Percentiles rank a stretch among this genome's conserved stretches.
phyloP scores from a whole-genome alignment of 371 early-diverging fungal species.

The Syncephalastrum sp. region DNA sequence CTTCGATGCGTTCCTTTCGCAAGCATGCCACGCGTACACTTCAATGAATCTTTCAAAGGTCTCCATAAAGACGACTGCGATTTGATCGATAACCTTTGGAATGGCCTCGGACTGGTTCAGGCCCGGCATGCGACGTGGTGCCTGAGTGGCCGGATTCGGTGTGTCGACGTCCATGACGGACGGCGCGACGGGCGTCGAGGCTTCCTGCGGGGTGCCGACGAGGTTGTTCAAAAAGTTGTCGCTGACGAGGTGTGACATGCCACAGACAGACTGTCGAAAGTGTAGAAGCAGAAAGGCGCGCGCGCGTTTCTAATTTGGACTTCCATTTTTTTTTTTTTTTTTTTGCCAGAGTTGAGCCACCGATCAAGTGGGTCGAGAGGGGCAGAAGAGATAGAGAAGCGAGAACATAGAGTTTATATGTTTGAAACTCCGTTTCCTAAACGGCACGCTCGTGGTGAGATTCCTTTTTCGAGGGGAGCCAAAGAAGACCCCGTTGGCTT shows the following conservation, averaged over 20 bases:
- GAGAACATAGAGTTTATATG: background rate
- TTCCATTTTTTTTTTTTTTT: background rate
- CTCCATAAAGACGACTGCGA: conserved; percentile 75
- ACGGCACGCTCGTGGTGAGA: no score
- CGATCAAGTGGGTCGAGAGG: background rate
- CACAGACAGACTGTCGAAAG: conserved; percentile 1
- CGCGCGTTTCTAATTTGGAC: conserved; percentile 11
- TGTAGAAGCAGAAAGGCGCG: conserved; percentile 1
- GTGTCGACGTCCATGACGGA: conserved; percentile 33
- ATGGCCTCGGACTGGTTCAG: conserved; percentile 40
- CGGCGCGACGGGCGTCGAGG: conserved; percentile 23
- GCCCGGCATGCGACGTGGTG: conserved; percentile 23
- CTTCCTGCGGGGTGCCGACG: conserved; percentile 26
- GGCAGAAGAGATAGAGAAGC: no score
- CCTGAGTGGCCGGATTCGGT: conserved; percentile 19
- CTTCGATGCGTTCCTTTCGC: background rate
- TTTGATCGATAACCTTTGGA: conserved; percentile 71
- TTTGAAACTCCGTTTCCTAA: conserved; percentile 3
- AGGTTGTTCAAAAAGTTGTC: conserved; percentile 23
- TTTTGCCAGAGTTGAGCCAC: conserved; percentile 8
- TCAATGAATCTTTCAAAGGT: conserved; percentile 79
- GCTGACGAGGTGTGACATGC: conserved; percentile 24
- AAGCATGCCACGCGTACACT: conserved; percentile 37
- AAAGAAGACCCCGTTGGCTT: conserved; percentile 9
- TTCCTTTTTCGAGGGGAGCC: conserved; percentile 5